Conservation (phyloP, 2,329 filamentous ascomycete species). For the Dendrostoma leiphaemia region DNA sequence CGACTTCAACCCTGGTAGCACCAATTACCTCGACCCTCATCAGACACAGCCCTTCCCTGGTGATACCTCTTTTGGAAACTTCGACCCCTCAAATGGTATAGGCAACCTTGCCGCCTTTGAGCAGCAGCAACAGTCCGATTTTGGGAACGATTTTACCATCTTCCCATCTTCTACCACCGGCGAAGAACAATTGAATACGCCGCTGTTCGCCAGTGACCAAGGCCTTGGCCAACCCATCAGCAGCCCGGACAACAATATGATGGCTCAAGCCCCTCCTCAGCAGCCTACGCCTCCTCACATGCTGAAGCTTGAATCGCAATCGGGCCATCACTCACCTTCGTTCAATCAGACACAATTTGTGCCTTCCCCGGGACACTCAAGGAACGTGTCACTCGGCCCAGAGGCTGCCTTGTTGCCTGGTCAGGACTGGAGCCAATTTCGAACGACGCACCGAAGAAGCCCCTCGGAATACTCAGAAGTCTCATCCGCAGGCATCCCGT, state of each 20-base stretch:
- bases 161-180: slow-evolving; percentile 49
- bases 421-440: slow-evolving; percentile 67
- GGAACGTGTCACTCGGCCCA: slow-evolving; percentile 56
- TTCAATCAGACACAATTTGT: slow-evolving; percentile 57
- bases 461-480: slow-evolving; percentile 94
- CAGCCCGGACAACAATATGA: slow-evolving; percentile 47
- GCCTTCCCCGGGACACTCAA: slow-evolving; percentile 47
- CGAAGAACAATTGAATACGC: slow-evolving; percentile 58
- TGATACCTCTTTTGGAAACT: slow-evolving; percentile 40
- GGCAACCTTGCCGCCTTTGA: slow-evolving; percentile 40
- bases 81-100: slow-evolving; percentile 36
- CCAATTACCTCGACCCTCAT: slow-evolving; percentile 49
- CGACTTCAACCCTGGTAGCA: slow-evolving; percentile 34
- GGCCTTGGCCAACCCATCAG: slow-evolving; percentile 41
- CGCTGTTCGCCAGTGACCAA: slow-evolving; percentile 55
- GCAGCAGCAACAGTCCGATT: slow-evolving; percentile 47
- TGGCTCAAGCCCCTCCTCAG: slow-evolving; percentile 54
- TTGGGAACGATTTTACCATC: slow-evolving; percentile 61
- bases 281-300: slow-evolving; percentile 56
- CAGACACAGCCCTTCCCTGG: slow-evolving; percentile 39
- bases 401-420: slow-evolving; percentile 54
- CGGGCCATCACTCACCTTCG: slow-evolving; percentile 55
- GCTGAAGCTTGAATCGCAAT: slow-evolving; percentile 47
- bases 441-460: slow-evolving; percentile 76
- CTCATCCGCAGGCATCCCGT: slow-evolving; percentile 73